These are phyloP conservation scores for Pyropia yezoensis DNA, from an alignment of 23 red algal genomes.

Conservation along the genomic window DNA sequence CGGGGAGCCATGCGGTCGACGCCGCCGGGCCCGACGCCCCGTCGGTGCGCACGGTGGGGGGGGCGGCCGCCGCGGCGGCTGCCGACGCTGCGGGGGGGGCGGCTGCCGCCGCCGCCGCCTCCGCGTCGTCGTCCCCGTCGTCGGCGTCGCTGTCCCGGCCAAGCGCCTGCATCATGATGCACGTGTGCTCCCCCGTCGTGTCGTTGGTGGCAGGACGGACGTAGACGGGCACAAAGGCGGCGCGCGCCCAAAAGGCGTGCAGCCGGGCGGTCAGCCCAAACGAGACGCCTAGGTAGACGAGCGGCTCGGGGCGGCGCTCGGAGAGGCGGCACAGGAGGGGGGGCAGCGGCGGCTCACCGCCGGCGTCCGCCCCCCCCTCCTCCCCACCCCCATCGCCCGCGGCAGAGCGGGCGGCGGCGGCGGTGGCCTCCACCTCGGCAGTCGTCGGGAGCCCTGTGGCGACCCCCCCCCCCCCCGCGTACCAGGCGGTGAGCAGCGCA, in stretches of 20 bases:
- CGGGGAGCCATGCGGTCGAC: slow-evolving; percentile 25
- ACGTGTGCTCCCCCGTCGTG: slow-evolving; percentile 88
- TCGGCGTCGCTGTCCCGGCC: not conserved
- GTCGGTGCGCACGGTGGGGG: too few species aligned
- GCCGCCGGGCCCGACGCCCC: not conserved
- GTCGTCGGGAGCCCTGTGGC: slow-evolving; percentile 18
- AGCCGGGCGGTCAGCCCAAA: slow-evolving; percentile 83
- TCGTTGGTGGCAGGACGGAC: slow-evolving; percentile 81
- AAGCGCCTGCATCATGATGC: slow-evolving; percentile 56
- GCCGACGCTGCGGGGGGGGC: too few species aligned
- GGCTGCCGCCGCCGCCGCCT: too few species aligned
- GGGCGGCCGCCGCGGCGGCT: too few species aligned
- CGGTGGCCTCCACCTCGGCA: not conserved
- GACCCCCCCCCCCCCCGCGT: slow-evolving; percentile 22
- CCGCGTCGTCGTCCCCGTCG: slow-evolving; percentile 1
- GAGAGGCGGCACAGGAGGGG: slow-evolving; percentile 64
- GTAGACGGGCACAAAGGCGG: slow-evolving; percentile 74
- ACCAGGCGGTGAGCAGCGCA: slow-evolving; percentile 54
- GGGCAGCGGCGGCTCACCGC: slow-evolving; percentile 17
- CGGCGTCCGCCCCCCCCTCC: slow-evolving; percentile 1
- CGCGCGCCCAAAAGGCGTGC: slow-evolving; percentile 78
- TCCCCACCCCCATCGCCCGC: not conserved
- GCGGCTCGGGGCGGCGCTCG: slow-evolving; percentile 18
- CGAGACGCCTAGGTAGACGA: slow-evolving; percentile 96
- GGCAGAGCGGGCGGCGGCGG: not conserved